Conservation (phyloP, 2,329 filamentous ascomycete genomes). For the Mycosphaerelloides madeirae region DNA sequence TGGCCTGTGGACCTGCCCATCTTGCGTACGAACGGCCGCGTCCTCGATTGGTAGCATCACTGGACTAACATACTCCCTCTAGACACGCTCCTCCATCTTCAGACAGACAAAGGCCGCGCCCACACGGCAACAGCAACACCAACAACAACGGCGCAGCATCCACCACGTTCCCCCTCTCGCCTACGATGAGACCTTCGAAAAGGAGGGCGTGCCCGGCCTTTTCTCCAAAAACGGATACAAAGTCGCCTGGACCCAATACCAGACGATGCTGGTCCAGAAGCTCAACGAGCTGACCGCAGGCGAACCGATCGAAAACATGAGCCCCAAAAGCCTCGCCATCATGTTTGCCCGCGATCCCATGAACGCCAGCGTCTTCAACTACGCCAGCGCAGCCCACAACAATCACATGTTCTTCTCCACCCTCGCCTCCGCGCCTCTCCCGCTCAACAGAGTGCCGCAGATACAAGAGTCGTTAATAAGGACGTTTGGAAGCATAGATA, state of each 20-base stretch:
- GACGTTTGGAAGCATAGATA: constrained; percentile 78
- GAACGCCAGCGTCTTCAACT: constrained; percentile 81
- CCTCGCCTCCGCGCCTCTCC: constrained; percentile 17
- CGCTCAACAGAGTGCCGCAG: constrained; percentile 51
- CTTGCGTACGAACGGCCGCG: constrained; percentile 22
- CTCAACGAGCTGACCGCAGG: constrained; percentile 71
- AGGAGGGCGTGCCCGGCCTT: constrained; percentile 62
- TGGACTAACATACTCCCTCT: constrained; percentile 5
- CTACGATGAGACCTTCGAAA: constrained; percentile 42
- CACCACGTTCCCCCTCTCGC: constrained; percentile 48
- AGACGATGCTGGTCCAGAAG: constrained; percentile 66
- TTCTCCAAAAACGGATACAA: constrained; percentile 66
- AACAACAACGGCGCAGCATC: constrained; percentile 21
- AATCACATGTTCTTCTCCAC: constrained; percentile 74
- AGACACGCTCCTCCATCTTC: constrained; percentile 18
- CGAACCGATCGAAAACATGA: constrained; percentile 58
- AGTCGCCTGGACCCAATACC: constrained; percentile 79
- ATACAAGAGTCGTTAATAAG: constrained; percentile 59
- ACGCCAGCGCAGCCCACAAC: constrained; percentile 95
- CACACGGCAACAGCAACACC: constrained; percentile 12
- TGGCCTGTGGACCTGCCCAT: constrained; percentile 26
- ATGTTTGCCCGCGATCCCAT: constrained; percentile 73
- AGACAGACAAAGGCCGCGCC: constrained; percentile 3
- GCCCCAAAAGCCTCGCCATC: constrained; percentile 64
- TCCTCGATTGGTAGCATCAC: not conserved